Evolutionary conservation across 192 early-diverging fungal species (phyloP), one percentile per base, ranked within the genome.

Genomic region (Kappamyces sp.): DNA sequence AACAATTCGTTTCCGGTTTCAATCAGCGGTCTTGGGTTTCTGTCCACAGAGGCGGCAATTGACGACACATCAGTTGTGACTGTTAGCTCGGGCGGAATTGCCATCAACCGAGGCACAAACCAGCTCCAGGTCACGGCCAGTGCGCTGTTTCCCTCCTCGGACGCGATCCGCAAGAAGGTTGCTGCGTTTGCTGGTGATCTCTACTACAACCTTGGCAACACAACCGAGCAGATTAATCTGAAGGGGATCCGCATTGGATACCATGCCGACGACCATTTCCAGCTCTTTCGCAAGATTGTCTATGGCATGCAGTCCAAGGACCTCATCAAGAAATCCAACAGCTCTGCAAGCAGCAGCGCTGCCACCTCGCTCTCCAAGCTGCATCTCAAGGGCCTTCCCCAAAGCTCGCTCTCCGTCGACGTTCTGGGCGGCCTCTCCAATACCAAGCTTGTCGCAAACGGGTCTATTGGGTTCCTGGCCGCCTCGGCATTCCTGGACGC

Each of bases 1-100:
- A 49, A 38, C 59, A 65, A 54, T 57, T 51, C 34, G 8, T 53
- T 70, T 40, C 68, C 68, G 29, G 34, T 70, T 45, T 61, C 63
- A 11, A 47, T 70, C 47, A 47, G 5, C 15, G 63, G 63, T 32
- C 60, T 70, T 39, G 64, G 60, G 41, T 59, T 61, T 54, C 31
- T 65, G 8, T 22, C 45, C 4, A 5, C 55, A 37, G 45, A 11
- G 34, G 35, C 51, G 5, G 63, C 32, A 14, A 60, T 70, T 43
- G 63, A 70, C 50, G 43, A 40, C 12, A 39, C 58, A 5, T 22
- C 42, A 6, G 35, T 63, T 0, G 22, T 59, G 40, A 30, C 11
- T 3, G 2, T 62, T 3, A 47, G 15, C 22, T 34, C 47, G 6
- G 38, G 47, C 9, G 59, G 59, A 3, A 34, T 58, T 39, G 63